phyloP scores from a whole-genome alignment of 1,284 basidiomycete species.

The Cryptococcus sp. region DNA sequence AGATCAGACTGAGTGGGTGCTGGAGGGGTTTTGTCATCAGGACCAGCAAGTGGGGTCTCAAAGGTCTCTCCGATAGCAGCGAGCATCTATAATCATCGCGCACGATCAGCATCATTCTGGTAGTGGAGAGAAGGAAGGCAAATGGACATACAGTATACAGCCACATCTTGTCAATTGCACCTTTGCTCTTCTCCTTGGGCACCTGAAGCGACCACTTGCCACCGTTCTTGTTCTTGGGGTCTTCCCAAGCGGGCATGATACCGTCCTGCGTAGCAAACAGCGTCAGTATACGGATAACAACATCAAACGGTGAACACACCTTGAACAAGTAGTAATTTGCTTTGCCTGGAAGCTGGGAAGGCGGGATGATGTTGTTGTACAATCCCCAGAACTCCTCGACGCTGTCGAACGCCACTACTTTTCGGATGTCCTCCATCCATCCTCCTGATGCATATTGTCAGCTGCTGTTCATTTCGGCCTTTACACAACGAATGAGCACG shows the following conservation, averaged over 20 bases:
- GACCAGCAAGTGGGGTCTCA: slow-evolving; percentile 65
- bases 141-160: slow-evolving; percentile 77
- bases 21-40: slow-evolving; percentile 26
- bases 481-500: slow-evolving; percentile 58
- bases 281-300: background rate
- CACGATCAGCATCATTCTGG: background rate
- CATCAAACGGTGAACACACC: slow-evolving; percentile 41
- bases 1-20: slow-evolving; percentile 61
- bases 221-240: slow-evolving; percentile 90
- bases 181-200: slow-evolving; percentile 88
- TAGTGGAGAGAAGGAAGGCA: background rate
- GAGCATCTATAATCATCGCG: slow-evolving; percentile 68
- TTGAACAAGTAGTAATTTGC: slow-evolving; percentile 99
- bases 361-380: slow-evolving; percentile 97
- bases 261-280: slow-evolving; percentile 64
- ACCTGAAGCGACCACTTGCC: slow-evolving; percentile 99
- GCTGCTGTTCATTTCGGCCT: slow-evolving; percentile 31
- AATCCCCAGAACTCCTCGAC: slow-evolving; percentile 99
- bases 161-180: slow-evolving; percentile 91
- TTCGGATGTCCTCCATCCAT: slow-evolving; percentile 97
- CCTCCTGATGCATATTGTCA: slow-evolving; percentile 60
- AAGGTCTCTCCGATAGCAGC: slow-evolving; percentile 96
- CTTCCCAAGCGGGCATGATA: slow-evolving; percentile 96
- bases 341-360: slow-evolving; percentile 89
- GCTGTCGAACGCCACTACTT: slow-evolving; percentile 87